phyloP scores from a whole-genome alignment of 208 protist genomes.

The Trypanosoma scelopori region DNA sequence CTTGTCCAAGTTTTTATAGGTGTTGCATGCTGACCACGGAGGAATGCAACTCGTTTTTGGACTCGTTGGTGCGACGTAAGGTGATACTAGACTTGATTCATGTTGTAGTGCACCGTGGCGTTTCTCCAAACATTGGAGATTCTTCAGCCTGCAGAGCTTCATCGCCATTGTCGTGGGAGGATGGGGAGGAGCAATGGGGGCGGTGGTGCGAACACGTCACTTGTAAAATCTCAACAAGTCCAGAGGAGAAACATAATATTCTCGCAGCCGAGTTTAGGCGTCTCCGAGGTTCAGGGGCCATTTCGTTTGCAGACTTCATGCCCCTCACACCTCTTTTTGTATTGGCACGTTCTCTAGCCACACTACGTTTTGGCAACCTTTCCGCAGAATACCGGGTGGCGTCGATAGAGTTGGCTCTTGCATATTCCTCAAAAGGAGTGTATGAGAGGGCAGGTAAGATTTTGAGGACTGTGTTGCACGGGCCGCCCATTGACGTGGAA shows the following conservation, averaged over 20 bases:
- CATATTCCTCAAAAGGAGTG: conserved; percentile 4
- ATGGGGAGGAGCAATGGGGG: too few relatives aligned
- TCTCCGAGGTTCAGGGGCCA: neutral
- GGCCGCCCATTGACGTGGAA: neutral
- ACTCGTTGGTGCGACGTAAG: conserved; percentile 2
- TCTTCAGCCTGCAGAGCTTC: too few relatives aligned
- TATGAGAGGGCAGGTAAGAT: conserved; percentile 14
- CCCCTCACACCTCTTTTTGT: conserved; percentile 7
- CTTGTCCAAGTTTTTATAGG: neutral
- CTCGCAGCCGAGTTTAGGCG: conserved; percentile 3
- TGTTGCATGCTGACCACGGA: conserved; percentile 5
- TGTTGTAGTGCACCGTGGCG: conserved; percentile 4
- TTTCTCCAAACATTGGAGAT: neutral
- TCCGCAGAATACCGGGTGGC: conserved; percentile 10
- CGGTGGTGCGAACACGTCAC: conserved; percentile 2
- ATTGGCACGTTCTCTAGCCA: conserved; percentile 9
- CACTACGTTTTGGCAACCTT: neutral
- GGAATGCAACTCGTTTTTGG: conserved; percentile 10
- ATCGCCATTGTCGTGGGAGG: too few relatives aligned
- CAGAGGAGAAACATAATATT: conserved; percentile 6
- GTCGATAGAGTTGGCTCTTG: conserved; percentile 12
- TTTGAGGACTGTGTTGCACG: neutral
- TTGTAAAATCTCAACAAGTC: conserved; percentile 6
- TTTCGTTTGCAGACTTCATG: neutral
- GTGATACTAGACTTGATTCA: conserved; percentile 13